phyloP scores from a whole-genome alignment of 352 stramenopile genomes.

The Phytophthora cactorum region DNA sequence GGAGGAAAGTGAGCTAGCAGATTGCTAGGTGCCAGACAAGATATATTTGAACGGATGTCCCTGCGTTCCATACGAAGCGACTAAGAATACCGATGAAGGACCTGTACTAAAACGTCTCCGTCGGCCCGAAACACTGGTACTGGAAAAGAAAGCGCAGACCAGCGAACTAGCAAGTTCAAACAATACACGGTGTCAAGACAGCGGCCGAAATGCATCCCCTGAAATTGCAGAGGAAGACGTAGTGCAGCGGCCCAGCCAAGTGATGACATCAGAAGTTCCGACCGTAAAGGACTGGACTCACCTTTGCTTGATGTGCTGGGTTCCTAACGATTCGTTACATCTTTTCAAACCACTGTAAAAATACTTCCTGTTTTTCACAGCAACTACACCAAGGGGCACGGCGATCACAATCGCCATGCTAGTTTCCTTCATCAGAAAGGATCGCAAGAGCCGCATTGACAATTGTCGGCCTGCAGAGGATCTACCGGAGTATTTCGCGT shows the following conservation, averaged over 20 bases:
- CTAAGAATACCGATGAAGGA: slow-evolving; percentile 6
- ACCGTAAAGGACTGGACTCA: slow-evolving; percentile 2
- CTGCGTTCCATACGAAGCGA: not conserved
- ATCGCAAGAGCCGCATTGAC: not conserved
- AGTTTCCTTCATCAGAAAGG: not conserved
- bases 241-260: not conserved
- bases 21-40: slow-evolving; percentile 12
- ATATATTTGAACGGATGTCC: no score
- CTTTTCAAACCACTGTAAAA: slow-evolving; percentile 8
- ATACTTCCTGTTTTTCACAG: not conserved
- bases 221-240: not conserved
- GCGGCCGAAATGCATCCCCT: no score
- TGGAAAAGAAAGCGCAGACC: slow-evolving; percentile 6
- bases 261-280: not conserved
- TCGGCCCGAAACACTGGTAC: slow-evolving; percentile 11
- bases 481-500: no score
- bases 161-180: not conserved
- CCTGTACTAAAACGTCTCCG: not conserved
- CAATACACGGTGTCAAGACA: no score
- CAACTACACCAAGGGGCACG: not conserved
- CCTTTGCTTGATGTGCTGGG: slow-evolving; percentile 6
- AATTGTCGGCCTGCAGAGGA: no score
- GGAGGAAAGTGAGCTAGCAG: slow-evolving; percentile 14
- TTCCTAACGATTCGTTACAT: not conserved
- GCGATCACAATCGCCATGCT: not conserved